Evolutionary conservation across 2,329 filamentous ascomycete species (phyloP).

Genomic region (Trichophyton benhamiae): DNA sequence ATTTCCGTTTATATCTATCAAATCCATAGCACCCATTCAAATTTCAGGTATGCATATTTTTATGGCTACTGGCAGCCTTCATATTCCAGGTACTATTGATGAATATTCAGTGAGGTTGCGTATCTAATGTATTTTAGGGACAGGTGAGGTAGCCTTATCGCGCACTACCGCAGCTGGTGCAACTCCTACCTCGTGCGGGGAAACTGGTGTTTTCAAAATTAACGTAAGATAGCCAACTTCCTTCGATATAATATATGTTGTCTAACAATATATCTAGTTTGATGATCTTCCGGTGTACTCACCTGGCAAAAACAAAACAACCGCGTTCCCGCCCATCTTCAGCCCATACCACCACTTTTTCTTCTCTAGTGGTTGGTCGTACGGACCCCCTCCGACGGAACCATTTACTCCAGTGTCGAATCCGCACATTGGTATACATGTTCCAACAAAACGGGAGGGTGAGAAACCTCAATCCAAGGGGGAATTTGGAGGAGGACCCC

Average conservation of each 20-base stretch:
- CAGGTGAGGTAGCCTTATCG: background rate
- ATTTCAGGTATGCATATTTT: background rate
- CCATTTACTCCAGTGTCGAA: conserved; percentile 35
- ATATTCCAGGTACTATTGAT: background rate
- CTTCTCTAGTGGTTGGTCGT: conserved; percentile 40
- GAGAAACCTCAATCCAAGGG: conserved; percentile 26
- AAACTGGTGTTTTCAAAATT: conserved; percentile 14
- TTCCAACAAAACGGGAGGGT: conserved; percentile 23
- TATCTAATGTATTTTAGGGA: background rate
- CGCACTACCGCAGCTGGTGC: conserved; percentile 1
- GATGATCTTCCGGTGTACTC: conserved; percentile 19
- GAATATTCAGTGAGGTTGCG: background rate
- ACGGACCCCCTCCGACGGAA: conserved; percentile 34
- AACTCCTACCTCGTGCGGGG: conserved; percentile 10
- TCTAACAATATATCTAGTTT: conserved; percentile 14
- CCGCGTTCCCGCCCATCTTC: conserved; percentile 29
- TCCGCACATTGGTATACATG: conserved; percentile 38
- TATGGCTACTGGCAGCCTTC: background rate
- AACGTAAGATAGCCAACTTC: conserved; percentile 5
- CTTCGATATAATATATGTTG: background rate
- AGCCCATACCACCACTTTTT: conserved; percentile 41
- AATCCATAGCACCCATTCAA: background rate
- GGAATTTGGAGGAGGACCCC: conserved; percentile 37
- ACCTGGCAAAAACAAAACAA: conserved; percentile 18
- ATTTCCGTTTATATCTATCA: background rate